Percentiles rank a stretch among this genome's conserved stretches.
Conservation (phyloP, 2,329 filamentous ascomycete genomes). For the Sclerotinia trifoliorum region DNA sequence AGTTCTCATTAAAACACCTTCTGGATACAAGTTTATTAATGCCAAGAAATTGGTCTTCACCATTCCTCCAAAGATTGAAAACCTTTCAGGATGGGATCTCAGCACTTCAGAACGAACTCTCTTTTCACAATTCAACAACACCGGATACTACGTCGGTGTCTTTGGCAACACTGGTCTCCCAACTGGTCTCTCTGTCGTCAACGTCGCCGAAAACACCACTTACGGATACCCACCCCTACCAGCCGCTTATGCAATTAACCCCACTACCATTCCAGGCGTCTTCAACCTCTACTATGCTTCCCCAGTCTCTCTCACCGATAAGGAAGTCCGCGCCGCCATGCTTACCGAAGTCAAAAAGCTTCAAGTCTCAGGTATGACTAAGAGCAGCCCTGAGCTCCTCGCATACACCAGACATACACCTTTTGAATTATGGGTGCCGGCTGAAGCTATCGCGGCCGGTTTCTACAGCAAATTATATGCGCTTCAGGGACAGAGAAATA, state of each 20-base stretch:
- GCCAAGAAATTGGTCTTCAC: constrained; percentile 46
- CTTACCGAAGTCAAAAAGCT: constrained; percentile 23
- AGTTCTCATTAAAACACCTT: constrained; percentile 39
- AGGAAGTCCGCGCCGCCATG: constrained; percentile 27
- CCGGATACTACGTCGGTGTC: constrained; percentile 43
- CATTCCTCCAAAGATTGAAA: constrained; percentile 44
- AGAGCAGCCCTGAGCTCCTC: constrained; percentile 24
- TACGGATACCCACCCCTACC: constrained; percentile 40
- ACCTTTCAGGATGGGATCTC: constrained; percentile 43
- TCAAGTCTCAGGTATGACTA: constrained; percentile 19
- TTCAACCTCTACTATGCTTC: constrained; percentile 26
- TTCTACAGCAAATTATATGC: constrained; percentile 46
- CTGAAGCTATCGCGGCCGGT: constrained; percentile 41
- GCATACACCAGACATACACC: constrained; percentile 29
- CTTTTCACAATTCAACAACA: constrained; percentile 44
- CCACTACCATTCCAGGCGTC: constrained; percentile 28
- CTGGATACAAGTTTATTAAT: constrained; percentile 40
- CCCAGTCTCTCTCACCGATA: constrained; percentile 22
- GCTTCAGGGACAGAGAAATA: constrained; percentile 47
- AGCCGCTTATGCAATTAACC: constrained; percentile 35
- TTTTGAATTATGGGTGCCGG: constrained; percentile 34
- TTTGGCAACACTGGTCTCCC: constrained; percentile 43
- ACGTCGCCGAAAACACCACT: constrained; percentile 34
- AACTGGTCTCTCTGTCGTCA: constrained; percentile 32
- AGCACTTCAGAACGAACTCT: constrained; percentile 39